Evolutionary conservation across 345 rosid species (phyloP), one percentile per base, ranked within the genome.

Genomic region (Arabis hirsuta): DNA sequence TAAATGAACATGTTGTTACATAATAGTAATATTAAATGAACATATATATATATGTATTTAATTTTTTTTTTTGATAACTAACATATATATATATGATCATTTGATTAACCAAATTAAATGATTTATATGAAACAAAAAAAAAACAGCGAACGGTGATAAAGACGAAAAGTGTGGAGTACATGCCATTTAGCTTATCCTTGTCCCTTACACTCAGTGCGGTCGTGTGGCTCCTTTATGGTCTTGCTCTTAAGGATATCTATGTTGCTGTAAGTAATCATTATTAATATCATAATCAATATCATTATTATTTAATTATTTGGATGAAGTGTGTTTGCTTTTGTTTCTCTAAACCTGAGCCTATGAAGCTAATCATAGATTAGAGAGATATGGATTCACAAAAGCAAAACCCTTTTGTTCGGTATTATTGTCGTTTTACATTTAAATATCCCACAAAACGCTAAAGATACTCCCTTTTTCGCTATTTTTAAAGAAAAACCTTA

Each of bases 131-230:
- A 22, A 22, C 24, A 22, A 32, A 50, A 16, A 50, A 16, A 55
- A 63, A 27, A 41, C 80, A 82, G 86, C 78, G 83, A 73, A 61
- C 76, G 65, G 83, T 82, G 60, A 78, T 82, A 41, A 71, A 79
- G 65, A 82, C 86, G 13, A 84, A 79, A 71, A 87, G 89, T 43
- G 91, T 87, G 73, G 91, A 87, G 79, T 87, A 80, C 87, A 87
- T 85, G 91, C 89, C 91, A 1, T 77, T 83, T 68, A 73, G 76
- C 64, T 67, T 87, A 72, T 87, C 91, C 12, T 69, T 85, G 56
- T 34, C 82, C 67, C 85, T 87, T 48, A 80, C 85, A 36, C 8
- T 84, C 27, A 87, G 82, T 77, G 91, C 91, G 14, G 71, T 85
- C 44, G 65, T 69, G 7, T 87, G 91, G 91, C 77, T 85, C 27